Conservation (phyloP, 140 eudicot genomes). For the Oenanthe javanica region DNA sequence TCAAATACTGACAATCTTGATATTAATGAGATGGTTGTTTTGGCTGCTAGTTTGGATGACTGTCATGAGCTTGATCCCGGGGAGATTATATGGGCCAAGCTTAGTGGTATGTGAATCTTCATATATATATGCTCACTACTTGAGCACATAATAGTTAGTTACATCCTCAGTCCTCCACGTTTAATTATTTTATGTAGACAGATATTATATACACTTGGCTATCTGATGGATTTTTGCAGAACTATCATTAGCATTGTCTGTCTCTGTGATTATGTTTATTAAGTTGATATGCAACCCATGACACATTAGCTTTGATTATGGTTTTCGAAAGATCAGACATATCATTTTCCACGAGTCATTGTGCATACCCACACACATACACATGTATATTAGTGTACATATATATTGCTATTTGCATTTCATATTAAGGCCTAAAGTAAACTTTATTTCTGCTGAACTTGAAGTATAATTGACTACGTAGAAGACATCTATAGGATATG, state of each 20-base stretch:
- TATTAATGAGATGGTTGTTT: conserved; percentile 72
- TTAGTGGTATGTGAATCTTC: conserved; percentile 57
- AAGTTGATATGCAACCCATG: background rate
- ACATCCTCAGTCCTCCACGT: background rate
- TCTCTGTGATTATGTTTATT: background rate
- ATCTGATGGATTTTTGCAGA: background rate
- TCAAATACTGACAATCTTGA: conserved; percentile 62
- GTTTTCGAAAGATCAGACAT: background rate
- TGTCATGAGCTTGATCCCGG: conserved; percentile 84
- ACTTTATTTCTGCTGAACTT: background rate
- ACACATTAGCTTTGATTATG: background rate
- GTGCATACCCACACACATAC: background rate
- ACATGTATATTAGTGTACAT: background rate
- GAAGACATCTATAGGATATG: background rate
- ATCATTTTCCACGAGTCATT: background rate
- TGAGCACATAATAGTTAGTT: background rate
- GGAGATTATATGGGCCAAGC: conserved; percentile 95
- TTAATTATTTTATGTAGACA: background rate
- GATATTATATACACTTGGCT: background rate
- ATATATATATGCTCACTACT: background rate
- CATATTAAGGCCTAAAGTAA: background rate
- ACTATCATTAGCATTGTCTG: background rate
- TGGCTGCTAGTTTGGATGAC: conserved; percentile 92
- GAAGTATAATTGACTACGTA: background rate
- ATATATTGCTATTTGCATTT: background rate